Base-by-base conservation (phyloP, 805 yeast species). In the Spencermartinsiella europaea region DNA sequence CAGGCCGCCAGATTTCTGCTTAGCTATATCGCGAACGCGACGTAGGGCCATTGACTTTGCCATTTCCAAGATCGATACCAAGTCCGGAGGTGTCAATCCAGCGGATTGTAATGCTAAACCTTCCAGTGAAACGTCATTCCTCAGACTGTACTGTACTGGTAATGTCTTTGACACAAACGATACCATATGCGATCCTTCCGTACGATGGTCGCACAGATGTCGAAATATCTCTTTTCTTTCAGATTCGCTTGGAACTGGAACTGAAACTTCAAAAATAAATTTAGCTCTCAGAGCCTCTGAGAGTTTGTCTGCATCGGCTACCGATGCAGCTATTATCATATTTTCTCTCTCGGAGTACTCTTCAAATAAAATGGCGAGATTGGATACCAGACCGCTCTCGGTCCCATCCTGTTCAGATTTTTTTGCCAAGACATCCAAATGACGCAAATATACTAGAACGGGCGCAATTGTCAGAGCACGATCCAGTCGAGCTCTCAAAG, bases 71-170 rank as follows among this genome's bases (percentile, higher is more conserved):
- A 89, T 86, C 0, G 91, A 79, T 2, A 68, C 67, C 40, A 91
- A 69, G 62, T 93, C 97, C 17, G 84, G 71, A 1, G 97, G 95
- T 0, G 93, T 85, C 45, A 91, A 71, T 17, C 98, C 98, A 2
- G 98, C 98, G 49, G 95, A 85, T 57, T 89, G 95, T 42, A 85
- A 66, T 0, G 97, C 84, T 25, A 93, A 67, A 0, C 77, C 66
- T 1, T 72, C 66, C 4, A 76, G 56, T 2, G 80, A 74, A 3
- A 89, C 77, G 54, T 83, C 82, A 12, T 68, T 66, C 15, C 76
- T 63, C 4, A 68, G 52, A 1, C 51, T 47, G 49, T 59, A 72
- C 5, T 55, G 56, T 3, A 41, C 33, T 2, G 50, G 48, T 8
- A 55, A 27, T 2, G 39, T 7, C 34, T 33, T 3, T 8, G 21